phyloP scores from a whole-genome alignment of 1,284 basidiomycete genomes.

The Leccinum pallidistipes region DNA sequence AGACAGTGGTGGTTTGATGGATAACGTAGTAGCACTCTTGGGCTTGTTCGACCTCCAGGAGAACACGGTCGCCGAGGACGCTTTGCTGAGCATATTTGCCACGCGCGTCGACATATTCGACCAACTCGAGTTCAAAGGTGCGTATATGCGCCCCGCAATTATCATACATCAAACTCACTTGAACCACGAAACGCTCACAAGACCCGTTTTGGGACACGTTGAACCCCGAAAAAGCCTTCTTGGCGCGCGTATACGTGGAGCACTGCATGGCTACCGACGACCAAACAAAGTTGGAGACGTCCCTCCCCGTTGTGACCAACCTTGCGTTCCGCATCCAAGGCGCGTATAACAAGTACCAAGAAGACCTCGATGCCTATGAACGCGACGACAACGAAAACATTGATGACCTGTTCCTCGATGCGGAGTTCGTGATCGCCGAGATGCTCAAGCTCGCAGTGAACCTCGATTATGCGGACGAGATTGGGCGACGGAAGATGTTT shows the following conservation, averaged over 20 bases:
- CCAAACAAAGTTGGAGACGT: conserved; percentile 69
- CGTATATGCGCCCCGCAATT: conserved; percentile 13
- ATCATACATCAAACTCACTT: neutral
- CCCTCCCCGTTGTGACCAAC: conserved; percentile 86
- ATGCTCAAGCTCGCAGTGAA: conserved; percentile 81
- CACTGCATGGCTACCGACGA: conserved; percentile 70
- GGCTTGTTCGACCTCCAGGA: conserved; percentile 62
- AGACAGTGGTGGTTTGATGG: conserved; percentile 38
- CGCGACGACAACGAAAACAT: conserved; percentile 56
- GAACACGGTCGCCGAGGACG: conserved; percentile 67
- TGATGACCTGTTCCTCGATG: conserved; percentile 39
- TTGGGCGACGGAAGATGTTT: conserved; percentile 92
- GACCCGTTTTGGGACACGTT: conserved; percentile 78
- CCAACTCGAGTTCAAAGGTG: conserved; percentile 63
- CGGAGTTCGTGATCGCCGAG: conserved; percentile 79
- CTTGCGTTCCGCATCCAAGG: conserved; percentile 87
- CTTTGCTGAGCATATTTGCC: conserved; percentile 64
- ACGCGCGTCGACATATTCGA: conserved; percentile 62
- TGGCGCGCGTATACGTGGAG: conserved; percentile 85
- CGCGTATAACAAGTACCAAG: conserved; percentile 72
- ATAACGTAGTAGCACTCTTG: conserved; percentile 59
- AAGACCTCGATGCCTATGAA: conserved; percentile 48
- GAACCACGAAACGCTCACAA: conserved; percentile 22
- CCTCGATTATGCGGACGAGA: conserved; percentile 93
- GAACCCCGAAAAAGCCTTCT: conserved; percentile 81